Conservation (phyloP, 148 eudicot genomes). For the Rhododendron vialii region DNA sequence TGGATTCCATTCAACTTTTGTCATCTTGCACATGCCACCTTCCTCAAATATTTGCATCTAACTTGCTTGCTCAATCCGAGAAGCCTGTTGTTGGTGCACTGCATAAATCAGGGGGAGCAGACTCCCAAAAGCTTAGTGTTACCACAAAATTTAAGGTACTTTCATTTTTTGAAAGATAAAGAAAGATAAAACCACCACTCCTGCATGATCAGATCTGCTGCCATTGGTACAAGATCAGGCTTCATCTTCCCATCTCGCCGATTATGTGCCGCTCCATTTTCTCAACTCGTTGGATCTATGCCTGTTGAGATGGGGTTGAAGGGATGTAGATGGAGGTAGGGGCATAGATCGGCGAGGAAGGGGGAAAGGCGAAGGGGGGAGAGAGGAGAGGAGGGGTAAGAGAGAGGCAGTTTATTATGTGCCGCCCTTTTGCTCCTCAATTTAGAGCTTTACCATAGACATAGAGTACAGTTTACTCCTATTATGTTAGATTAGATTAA, state of each 20-base stretch:
- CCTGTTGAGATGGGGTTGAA: background rate
- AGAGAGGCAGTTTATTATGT: too few species aligned
- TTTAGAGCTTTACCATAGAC: background rate
- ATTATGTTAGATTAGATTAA: background rate
- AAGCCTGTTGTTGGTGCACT: slow-evolving; percentile 79
- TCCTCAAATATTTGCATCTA: slow-evolving; percentile 78
- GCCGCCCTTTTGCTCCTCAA: background rate
- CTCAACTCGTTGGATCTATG: background rate
- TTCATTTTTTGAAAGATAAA: background rate
- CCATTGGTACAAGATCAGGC: background rate
- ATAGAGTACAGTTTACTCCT: background rate
- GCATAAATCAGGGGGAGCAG: slow-evolving; percentile 93
- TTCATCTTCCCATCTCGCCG: background rate
- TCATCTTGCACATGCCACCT: slow-evolving; percentile 74
- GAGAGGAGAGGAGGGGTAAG: background rate
- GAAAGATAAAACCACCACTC: background rate
- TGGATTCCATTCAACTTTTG: slow-evolving; percentile 72
- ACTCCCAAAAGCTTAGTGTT: slow-evolving; percentile 93
- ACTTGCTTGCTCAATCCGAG: slow-evolving; percentile 73
- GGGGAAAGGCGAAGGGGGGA: background rate
- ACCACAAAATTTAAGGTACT: slow-evolving; percentile 89
- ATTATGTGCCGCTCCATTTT: background rate
- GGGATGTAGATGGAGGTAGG: background rate
- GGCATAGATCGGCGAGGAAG: background rate
- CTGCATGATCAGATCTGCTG: background rate